Evolutionary conservation across 2,329 filamentous ascomycete species (phyloP).

Genomic region (Hypocrella siamensis): DNA sequence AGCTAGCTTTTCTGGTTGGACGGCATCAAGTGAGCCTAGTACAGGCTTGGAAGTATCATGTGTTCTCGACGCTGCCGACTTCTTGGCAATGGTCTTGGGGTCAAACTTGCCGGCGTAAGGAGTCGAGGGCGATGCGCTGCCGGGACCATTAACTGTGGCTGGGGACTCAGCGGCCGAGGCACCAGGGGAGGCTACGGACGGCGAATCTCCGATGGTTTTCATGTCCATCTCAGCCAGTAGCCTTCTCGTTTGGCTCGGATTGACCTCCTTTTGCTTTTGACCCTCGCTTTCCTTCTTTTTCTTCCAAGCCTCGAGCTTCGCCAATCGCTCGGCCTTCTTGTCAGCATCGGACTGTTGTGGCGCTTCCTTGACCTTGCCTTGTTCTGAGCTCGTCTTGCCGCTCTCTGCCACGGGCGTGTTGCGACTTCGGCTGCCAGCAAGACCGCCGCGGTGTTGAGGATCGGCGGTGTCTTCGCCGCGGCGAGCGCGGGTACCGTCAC

Average conservation of each 20-base stretch:
- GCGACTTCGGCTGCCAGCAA: constrained; percentile 43
- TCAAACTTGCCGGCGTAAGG: constrained; percentile 70
- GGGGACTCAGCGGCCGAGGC: constrained; percentile 35
- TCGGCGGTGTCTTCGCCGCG: constrained; percentile 60
- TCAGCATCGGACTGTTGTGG: constrained; percentile 49
- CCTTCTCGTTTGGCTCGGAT: constrained; percentile 47
- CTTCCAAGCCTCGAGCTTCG: constrained; percentile 83
- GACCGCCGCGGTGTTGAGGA: constrained; percentile 48
- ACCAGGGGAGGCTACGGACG: constrained; percentile 31
- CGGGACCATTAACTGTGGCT: constrained; percentile 23
- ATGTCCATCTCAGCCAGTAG: constrained; percentile 61
- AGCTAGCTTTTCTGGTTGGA: constrained; percentile 19
- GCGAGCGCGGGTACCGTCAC: constrained; percentile 46
- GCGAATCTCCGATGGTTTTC: constrained; percentile 37
- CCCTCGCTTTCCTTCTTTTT: constrained; percentile 70
- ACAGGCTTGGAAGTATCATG: constrained; percentile 32
- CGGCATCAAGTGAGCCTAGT: constrained; percentile 31
- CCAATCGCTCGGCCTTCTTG: constrained; percentile 62
- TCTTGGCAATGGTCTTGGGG: constrained; percentile 74
- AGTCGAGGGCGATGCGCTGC: constrained; percentile 32
- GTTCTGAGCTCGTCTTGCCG: constrained; percentile 31
- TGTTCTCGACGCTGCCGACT: constrained; percentile 45
- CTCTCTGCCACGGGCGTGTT: constrained; percentile 34
- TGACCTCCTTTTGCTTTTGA: constrained; percentile 54
- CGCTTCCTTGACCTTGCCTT: constrained; percentile 40